Evolutionary conservation across 169 alveolate species (phyloP), one percentile per base, ranked within the genome.

Genomic region (Babesia sp.): DNA sequence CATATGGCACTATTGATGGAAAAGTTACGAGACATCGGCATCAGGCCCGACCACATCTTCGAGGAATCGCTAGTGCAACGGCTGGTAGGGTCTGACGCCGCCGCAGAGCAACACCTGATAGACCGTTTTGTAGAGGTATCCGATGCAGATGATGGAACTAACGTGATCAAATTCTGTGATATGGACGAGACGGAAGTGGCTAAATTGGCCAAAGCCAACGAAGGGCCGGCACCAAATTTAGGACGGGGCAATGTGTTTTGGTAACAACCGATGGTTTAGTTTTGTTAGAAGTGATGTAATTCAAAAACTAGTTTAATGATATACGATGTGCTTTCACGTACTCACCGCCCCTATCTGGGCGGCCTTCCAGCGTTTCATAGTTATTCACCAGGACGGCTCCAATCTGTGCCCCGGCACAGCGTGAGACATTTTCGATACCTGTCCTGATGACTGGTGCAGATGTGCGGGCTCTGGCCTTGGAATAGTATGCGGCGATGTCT

Each of bases 321-420:
- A 51, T 12, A 24, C 70, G 67, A 39, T 77, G 82, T n/a, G 69
- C 69, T 37, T 64, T 54, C 16, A 71, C 72, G 33, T 58, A 46
- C 58, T 53, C 71, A 54, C 51, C 84, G 36, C 84, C 86, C 7
- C 50, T 75, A 0, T 53, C 48, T 12, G 75, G 89, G 64, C 77
- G 56, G 26, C 93, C 93, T 14, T 63, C 46, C 26, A 87, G 61
- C 4, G 84, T 69, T 26, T 57, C 73, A 44, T 69, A 87, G 73
- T 72, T 67, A 37, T 57, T 33, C 36, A 87, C 90, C 48, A 73
- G 71, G 8, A 87, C 93, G 4, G 93, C 93, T 1, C 93, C 93
- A 46, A 83, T 73, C 46, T 66, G 77, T 42, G 89, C 64, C 56
- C 72, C 83, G 22, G 67, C 60, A 34, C 83, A 83, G 66, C 71